phyloP scores from a whole-genome alignment of 106 monocot species.

The Acorus gramineus region DNA sequence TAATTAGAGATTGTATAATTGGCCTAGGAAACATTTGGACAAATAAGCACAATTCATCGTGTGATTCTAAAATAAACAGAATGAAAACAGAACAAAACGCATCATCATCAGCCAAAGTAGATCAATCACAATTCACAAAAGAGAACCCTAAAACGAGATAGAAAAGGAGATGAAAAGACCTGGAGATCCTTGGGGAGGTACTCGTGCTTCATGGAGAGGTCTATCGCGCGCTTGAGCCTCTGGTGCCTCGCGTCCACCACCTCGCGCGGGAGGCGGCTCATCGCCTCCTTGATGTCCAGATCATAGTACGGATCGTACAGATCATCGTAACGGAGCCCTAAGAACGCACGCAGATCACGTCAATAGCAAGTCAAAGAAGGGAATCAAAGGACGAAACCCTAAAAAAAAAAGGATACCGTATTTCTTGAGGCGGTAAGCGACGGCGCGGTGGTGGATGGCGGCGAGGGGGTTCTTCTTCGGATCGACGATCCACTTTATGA shows the following conservation, averaged over 20 bases:
- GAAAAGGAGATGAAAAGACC: constrained; percentile 13
- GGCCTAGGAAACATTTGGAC: too few relatives aligned
- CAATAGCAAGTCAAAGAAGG: too few relatives aligned
- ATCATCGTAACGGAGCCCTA: constrained; percentile 87
- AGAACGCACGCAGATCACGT: background rate
- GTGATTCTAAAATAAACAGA: background rate
- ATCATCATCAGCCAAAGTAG: too few relatives aligned
- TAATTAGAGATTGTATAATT: too few relatives aligned
- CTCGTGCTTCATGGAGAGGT: constrained; percentile 97
- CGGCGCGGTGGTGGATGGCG: constrained; percentile 57
- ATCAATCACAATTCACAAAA: too few relatives aligned
- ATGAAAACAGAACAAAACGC: too few relatives aligned
- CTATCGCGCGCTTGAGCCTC: constrained; percentile 93
- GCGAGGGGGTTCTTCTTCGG: too few relatives aligned
- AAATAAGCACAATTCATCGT: background rate
- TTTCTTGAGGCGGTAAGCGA: constrained; percentile 64
- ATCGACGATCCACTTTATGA: too few relatives aligned
- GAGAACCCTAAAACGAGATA: too few relatives aligned
- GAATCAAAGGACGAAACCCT: background rate
- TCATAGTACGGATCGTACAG: constrained; percentile 76
- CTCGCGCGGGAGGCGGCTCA: constrained; percentile 76
- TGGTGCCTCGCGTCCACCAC: constrained; percentile 89
- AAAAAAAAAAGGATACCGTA: constrained; percentile 36
- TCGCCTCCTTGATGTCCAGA: constrained; percentile 96
- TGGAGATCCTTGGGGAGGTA: constrained; percentile 73